Evolutionary conservation across 73 alveolate species (phyloP).

Genomic region (Effrenium voratum): DNA sequence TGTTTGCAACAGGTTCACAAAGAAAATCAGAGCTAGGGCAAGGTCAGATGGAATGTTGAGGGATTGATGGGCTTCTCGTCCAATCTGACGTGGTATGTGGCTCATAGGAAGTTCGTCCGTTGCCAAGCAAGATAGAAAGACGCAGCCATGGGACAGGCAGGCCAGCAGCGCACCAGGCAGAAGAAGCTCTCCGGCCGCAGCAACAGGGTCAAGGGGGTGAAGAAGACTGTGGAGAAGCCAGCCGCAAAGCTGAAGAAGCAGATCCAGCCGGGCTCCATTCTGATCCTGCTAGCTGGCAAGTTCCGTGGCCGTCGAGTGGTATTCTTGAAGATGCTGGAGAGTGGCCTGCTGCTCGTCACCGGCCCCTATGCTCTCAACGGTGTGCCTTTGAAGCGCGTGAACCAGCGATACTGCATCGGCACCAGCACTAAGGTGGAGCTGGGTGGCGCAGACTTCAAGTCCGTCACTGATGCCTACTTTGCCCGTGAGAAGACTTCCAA

Average conservation of each 20-base stretch:
- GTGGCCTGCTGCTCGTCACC: constrained; percentile 95
- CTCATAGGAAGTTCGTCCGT: too few species aligned
- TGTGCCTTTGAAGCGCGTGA: constrained; percentile 95
- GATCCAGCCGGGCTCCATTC: constrained; percentile 70
- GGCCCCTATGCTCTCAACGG: constrained; percentile 92
- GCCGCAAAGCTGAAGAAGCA: constrained; percentile 59
- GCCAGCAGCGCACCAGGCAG: constrained; percentile 88
- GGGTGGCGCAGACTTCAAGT: constrained; percentile 71
- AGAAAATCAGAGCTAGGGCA: too few species aligned
- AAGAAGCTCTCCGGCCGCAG: constrained; percentile 14
- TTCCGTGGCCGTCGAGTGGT: constrained; percentile 87
- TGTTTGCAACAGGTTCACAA: too few species aligned
- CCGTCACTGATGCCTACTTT: constrained; percentile 94
- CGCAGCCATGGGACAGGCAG: constrained; percentile 86
- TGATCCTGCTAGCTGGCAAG: constrained; percentile 76
- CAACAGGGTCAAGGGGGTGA: constrained; percentile 52
- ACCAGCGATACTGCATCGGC: constrained; percentile 95
- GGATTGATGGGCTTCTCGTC: too few species aligned
- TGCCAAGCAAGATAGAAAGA: too few species aligned
- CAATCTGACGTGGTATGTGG: too few species aligned
- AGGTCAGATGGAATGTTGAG: too few species aligned
- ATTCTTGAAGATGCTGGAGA: constrained; percentile 85
- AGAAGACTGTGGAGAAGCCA: constrained; percentile 53
- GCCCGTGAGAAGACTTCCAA: constrained; percentile 58
- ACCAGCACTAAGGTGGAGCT: constrained; percentile 94